A percentile compares a stretch with the other conserved stretches of the same genome.
Conservation (phyloP, 2,329 filamentous ascomycete genomes). For the Exutisphaerella laricina region DNA sequence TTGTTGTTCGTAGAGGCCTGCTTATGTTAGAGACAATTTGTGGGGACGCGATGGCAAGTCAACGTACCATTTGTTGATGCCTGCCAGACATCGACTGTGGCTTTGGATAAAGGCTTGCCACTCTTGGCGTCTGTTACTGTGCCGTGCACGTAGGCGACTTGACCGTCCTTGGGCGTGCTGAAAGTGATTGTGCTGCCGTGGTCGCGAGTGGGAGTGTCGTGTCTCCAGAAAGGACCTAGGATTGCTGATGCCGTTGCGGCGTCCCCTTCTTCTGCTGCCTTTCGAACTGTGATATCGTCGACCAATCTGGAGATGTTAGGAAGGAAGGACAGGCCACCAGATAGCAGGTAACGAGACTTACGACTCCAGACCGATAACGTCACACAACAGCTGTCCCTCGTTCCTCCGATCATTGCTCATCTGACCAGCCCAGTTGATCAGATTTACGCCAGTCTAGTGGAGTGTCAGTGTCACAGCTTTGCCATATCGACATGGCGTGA, state of each 20-base stretch:
- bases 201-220: constrained; percentile 62
- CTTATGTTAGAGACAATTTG: neutral
- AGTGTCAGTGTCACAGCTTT: no score
- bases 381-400: constrained; percentile 56
- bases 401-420: constrained; percentile 60
- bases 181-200: constrained; percentile 63
- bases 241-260: constrained; percentile 68
- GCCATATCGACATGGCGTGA: no score
- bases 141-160: constrained; percentile 62
- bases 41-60: neutral
- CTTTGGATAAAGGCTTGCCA: constrained; percentile 58
- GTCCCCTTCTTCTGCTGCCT: constrained; percentile 47
- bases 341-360: no score
- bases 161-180: constrained; percentile 43
- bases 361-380: constrained; percentile 53
- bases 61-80: constrained; percentile 58
- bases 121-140: constrained; percentile 53
- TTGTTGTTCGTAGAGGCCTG: constrained; percentile 62
- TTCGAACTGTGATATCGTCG: constrained; percentile 72
- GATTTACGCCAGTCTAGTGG: neutral
- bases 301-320: no score
- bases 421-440: constrained; percentile 57
- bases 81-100: constrained; percentile 73
- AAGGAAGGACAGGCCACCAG: no score
- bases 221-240: constrained; percentile 78